Conservation (phyloP, 495 filamentous ascomycete species). For the Massariosphaeria phaeospora region DNA sequence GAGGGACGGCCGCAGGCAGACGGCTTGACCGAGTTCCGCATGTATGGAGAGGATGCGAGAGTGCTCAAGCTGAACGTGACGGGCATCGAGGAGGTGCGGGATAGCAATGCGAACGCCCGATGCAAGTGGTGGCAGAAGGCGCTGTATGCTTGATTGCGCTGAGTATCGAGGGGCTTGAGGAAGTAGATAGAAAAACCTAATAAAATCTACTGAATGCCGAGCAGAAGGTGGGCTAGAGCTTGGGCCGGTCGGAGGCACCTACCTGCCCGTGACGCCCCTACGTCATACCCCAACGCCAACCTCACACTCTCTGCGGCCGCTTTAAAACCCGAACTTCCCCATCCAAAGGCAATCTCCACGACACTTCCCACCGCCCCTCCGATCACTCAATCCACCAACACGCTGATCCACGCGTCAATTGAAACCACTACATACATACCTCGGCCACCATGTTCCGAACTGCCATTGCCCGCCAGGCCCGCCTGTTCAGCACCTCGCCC, state of each 20-base stretch:
- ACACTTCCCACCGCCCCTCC: no score
- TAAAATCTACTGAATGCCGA: background rate
- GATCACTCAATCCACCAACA: no score
- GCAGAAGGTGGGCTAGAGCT: background rate
- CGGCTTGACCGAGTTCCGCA: slow-evolving; percentile 42
- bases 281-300: no score
- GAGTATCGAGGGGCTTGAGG: background rate
- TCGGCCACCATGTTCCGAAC: slow-evolving; percentile 34
- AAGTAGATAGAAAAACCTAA: background rate
- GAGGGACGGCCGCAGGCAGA: slow-evolving; percentile 46
- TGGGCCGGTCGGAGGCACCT: no score
- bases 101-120: slow-evolving; percentile 45
- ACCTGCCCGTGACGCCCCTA: no score
- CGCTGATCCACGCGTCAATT: no score
- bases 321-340: no score
- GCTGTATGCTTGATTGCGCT: slow-evolving; percentile 15
- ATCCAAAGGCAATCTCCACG: no score
- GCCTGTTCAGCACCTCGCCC: slow-evolving; percentile 39
- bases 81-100: slow-evolving; percentile 42
- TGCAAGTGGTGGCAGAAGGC: slow-evolving; percentile 50
- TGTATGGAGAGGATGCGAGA: slow-evolving; percentile 32
- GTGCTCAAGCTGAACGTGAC: slow-evolving; percentile 45
- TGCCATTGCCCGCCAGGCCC: slow-evolving; percentile 35
- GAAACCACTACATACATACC: no score
- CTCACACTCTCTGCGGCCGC: no score